A percentile compares a stretch with the other conserved stretches of the same genome.
Evolutionary conservation across 805 yeast genomes (phyloP).

Genomic region (Schwanniomyces yamadae): DNA sequence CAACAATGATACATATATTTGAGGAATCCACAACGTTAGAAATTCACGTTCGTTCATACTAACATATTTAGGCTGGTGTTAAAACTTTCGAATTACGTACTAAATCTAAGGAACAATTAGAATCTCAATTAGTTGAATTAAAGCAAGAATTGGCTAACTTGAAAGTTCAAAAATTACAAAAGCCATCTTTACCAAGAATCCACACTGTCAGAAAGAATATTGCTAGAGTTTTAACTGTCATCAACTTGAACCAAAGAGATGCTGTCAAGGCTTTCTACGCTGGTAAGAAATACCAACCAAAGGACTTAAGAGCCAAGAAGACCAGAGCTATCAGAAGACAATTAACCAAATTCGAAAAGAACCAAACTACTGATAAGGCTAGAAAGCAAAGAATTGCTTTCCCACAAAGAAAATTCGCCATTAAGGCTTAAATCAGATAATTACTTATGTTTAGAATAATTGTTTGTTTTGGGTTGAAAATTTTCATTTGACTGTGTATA

Average conservation of each 20-base stretch:
- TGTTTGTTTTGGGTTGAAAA: slow-evolving; percentile 11
- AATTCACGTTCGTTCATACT: slow-evolving; percentile 2
- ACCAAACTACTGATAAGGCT: slow-evolving; percentile 81
- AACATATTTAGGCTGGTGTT: slow-evolving; percentile 66
- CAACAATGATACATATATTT: neutral
- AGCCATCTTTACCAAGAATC: slow-evolving; percentile 93
- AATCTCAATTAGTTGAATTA: slow-evolving; percentile 89
- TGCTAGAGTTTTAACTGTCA: slow-evolving; percentile 96
- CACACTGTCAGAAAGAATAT: slow-evolving; percentile 97
- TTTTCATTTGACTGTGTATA: slow-evolving; percentile 16
- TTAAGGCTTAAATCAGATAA: slow-evolving; percentile 75
- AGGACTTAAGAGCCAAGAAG: slow-evolving; percentile 98
- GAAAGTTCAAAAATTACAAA: slow-evolving; percentile 92
- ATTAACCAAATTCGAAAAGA: slow-evolving; percentile 83
- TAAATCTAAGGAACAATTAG: slow-evolving; percentile 95
- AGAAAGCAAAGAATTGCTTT: slow-evolving; percentile 89
- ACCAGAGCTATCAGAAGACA: slow-evolving; percentile 99
- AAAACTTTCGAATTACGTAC: slow-evolving; percentile 96
- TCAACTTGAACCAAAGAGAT: slow-evolving; percentile 95
- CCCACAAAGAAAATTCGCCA: slow-evolving; percentile 98
- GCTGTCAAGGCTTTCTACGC: slow-evolving; percentile 92
- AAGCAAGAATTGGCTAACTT: slow-evolving; percentile 95
- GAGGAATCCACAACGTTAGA: neutral
- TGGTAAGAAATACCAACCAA: slow-evolving; percentile 94
- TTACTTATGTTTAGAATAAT: slow-evolving; percentile 1